Base-by-base conservation (phyloP, 2,329 filamentous ascomycete genomes). In the Xylariaceae sp. region DNA sequence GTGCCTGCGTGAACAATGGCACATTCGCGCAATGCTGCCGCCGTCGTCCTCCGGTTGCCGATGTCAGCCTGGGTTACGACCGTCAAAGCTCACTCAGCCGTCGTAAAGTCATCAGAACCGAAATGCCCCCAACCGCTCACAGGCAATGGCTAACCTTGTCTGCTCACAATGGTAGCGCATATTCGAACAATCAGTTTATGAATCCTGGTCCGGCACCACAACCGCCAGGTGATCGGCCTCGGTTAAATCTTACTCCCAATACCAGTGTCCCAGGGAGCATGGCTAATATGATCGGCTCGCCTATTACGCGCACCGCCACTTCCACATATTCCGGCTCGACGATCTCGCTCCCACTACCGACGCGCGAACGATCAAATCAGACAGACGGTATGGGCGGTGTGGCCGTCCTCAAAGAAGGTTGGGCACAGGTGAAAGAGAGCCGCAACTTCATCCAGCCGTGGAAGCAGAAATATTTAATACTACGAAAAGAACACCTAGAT, bases 141-240 rank as follows among this genome's bases (percentile, higher is more conserved):
- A n/a, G 29, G 41, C 47, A 29, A 47, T 52, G 30, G 51, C 58
- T 58, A 53, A 58, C 46, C 19, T 49, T 44, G 5, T 19, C 19
- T 44, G 13, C 39, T 48, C 45, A n/a, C 40, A 7, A 45, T 32
- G 44, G 26, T 40, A 84, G 80, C 68, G 72, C 80, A 64, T 86
- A 84, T 67, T 74, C 80, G 40, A 75, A 76, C 61, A 81, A 78
- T 65, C 82, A 85, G 71, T 97, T 97, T 76, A 95, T 97, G 88
- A 97, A 97, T 72, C 91, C 94, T 58, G 91, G 94, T 61, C 92
- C 94, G 64, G 92, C 94, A 63, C 94, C 94, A 61, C 87, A 88
- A 66, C 92, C 94, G 57, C 94, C 92, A 18, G 86, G 81, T 56
- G 89, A 94, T 67, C 84, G 89, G 65, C 89, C 91, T 57, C 86